Percentiles rank a stretch among this genome's conserved stretches.
Conservation (phyloP, 805 yeast genomes). For the Komagataella pseudopastoris region DNA sequence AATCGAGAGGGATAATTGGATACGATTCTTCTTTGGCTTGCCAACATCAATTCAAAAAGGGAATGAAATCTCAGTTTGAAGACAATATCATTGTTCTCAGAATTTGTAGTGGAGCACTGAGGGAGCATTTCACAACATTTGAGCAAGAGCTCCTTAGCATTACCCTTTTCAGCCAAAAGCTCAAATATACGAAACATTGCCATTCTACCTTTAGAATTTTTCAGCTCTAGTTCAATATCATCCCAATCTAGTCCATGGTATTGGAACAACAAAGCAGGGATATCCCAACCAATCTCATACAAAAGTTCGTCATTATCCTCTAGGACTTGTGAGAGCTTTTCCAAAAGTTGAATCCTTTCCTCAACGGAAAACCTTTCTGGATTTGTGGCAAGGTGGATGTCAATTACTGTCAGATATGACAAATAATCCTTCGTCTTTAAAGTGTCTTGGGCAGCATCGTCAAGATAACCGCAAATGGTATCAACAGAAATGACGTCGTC, state of each 20-base stretch:
- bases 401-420: slow-evolving; percentile 62
- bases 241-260: slow-evolving; percentile 23
- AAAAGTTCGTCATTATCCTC: slow-evolving; percentile 32
- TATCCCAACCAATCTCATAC: slow-evolving; percentile 79
- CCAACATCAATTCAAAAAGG: slow-evolving; percentile 48
- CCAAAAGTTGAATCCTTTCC: slow-evolving; percentile 38
- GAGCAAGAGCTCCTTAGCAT: slow-evolving; percentile 68
- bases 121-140: slow-evolving; percentile 52
- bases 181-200: slow-evolving; percentile 38
- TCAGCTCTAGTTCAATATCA: slow-evolving; percentile 26
- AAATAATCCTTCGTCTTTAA: slow-evolving; percentile 43
- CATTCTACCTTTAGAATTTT: slow-evolving; percentile 21
- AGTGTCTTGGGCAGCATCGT: slow-evolving; percentile 14
- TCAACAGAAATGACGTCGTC: neutral
- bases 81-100: slow-evolving; percentile 11
- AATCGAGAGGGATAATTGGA: slow-evolving; percentile 74
- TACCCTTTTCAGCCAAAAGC: slow-evolving; percentile 53
- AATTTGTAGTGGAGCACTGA: neutral
- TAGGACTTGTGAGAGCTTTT: slow-evolving; percentile 29
- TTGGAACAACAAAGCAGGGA: slow-evolving; percentile 51
- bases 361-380: slow-evolving; percentile 28
- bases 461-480: slow-evolving; percentile 5
- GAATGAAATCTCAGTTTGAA: slow-evolving; percentile 51
- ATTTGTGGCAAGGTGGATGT: slow-evolving; percentile 36
- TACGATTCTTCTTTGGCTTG: slow-evolving; percentile 44